A percentile compares a stretch with the other conserved stretches of the same genome.
phyloP scores from a whole-genome alignment of 1,284 basidiomycete genomes.

The Apiotrichum mycotoxinovorans region DNA sequence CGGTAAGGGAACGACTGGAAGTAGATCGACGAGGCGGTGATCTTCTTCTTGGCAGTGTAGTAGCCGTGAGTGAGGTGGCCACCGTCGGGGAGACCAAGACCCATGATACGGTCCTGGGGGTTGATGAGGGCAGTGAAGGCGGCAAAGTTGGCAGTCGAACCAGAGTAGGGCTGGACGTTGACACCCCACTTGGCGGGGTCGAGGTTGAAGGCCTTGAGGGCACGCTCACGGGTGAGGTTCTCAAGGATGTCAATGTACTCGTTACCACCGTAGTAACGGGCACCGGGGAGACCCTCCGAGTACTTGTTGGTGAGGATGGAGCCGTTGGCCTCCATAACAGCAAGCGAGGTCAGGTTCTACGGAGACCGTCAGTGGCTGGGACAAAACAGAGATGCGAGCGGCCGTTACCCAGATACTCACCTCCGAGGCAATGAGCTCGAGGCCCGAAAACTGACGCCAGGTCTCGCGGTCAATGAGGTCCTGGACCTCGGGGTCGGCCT shows the following conservation, averaged over 20 bases:
- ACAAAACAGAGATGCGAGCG: background rate
- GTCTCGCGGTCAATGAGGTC: slow-evolving; percentile 99
- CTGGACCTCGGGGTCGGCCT: slow-evolving; percentile 91
- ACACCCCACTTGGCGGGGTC: slow-evolving; percentile 91
- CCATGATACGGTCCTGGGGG: slow-evolving; percentile 98
- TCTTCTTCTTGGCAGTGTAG: slow-evolving; percentile 99
- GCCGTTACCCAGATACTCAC: slow-evolving; percentile 28
- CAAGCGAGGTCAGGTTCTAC: slow-evolving; percentile 92
- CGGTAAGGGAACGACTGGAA: slow-evolving; percentile 98
- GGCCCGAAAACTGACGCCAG: slow-evolving; percentile 95
- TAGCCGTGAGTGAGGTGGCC: slow-evolving; percentile 98
- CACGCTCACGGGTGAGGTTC: slow-evolving; percentile 89
- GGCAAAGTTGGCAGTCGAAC: slow-evolving; percentile 92
- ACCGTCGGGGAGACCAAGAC: slow-evolving; percentile 96
- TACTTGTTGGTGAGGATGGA: slow-evolving; percentile 99
- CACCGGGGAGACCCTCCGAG: slow-evolving; percentile 89
- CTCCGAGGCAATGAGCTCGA: slow-evolving; percentile 60
- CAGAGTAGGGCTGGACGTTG: slow-evolving; percentile 99
- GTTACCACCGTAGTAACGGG: slow-evolving; percentile 97
- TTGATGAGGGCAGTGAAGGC: slow-evolving; percentile 94
- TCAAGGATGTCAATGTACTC: slow-evolving; percentile 97
- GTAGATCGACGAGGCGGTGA: slow-evolving; percentile 99
- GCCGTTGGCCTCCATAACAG: slow-evolving; percentile 97
- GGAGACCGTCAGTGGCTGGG: slow-evolving; percentile 5
- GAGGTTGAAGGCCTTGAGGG: slow-evolving; percentile 93